These are phyloP conservation scores for Colletotrichum cordylinicola DNA, from an alignment of 2,329 filamentous ascomycete species.

Conservation along the genomic window DNA sequence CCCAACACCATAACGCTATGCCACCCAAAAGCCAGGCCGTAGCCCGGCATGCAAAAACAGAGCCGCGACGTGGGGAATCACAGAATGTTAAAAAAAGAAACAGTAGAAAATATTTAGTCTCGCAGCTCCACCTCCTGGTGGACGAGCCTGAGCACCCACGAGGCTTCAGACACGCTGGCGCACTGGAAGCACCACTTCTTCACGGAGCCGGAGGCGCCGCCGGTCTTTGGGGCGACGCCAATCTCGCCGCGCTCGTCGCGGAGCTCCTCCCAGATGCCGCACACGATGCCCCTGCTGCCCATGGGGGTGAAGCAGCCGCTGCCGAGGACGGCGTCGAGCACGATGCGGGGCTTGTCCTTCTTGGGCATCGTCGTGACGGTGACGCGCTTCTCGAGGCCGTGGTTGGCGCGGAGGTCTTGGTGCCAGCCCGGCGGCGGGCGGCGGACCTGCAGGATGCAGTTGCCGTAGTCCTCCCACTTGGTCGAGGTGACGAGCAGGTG, in stretches of 20 bases:
- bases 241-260: slow-evolving; percentile 65
- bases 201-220: slow-evolving; percentile 58
- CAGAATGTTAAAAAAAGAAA: neutral
- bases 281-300: slow-evolving; percentile 84
- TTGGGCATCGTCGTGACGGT: slow-evolving; percentile 76
- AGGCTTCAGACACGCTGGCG: slow-evolving; percentile 55
- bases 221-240: slow-evolving; percentile 56
- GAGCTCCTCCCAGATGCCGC: slow-evolving; percentile 85
- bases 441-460: slow-evolving; percentile 83
- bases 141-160: slow-evolving; percentile 61
- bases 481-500: slow-evolving; percentile 78
- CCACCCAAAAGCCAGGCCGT: neutral
- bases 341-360: slow-evolving; percentile 62
- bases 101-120: slow-evolving; percentile 25
- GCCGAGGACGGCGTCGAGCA: slow-evolving; percentile 85
- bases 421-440: slow-evolving; percentile 69
- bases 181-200: slow-evolving; percentile 71
- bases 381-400: slow-evolving; percentile 83
- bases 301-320: slow-evolving; percentile 86
- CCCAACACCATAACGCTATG: slow-evolving; percentile 7
- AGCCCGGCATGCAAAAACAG: slow-evolving; percentile 4
- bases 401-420: slow-evolving; percentile 63
- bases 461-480: slow-evolving; percentile 92
- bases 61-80: slow-evolving; percentile 11
- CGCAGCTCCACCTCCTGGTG: slow-evolving; percentile 59